Evolutionary conservation across 768 basidiomycete species (phyloP).

Genomic region (Saitozyma podzolica): DNA sequence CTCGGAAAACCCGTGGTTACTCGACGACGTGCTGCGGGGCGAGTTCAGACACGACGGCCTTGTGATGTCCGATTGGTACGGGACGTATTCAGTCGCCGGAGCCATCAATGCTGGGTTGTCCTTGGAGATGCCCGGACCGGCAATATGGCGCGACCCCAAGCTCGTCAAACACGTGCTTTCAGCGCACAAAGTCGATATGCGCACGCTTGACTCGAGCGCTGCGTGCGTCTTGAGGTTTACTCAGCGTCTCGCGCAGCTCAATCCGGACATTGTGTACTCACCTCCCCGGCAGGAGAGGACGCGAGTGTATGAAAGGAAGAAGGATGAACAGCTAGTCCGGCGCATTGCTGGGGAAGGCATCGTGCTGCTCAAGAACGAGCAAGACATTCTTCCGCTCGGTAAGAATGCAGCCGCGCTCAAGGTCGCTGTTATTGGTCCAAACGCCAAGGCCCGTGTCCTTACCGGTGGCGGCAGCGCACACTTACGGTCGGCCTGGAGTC

Average conservation of each 20-base stretch:
- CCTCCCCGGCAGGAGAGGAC: slow-evolving; percentile 19
- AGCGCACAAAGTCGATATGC: slow-evolving; percentile 56
- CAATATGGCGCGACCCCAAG: slow-evolving; percentile 14
- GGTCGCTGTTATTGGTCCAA: slow-evolving; percentile 69
- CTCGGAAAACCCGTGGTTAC: slow-evolving; percentile 64
- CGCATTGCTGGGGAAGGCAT: slow-evolving; percentile 64
- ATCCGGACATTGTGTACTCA: slow-evolving; percentile 66
- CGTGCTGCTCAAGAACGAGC: slow-evolving; percentile 67
- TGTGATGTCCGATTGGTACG: slow-evolving; percentile 83
- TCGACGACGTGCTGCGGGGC: slow-evolving; percentile 62
- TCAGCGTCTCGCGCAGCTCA: slow-evolving; percentile 65
- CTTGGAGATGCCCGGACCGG: slow-evolving; percentile 58
- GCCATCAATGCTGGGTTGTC: slow-evolving; percentile 74
- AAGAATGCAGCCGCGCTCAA: slow-evolving; percentile 35
- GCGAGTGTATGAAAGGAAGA: slow-evolving; percentile 33
- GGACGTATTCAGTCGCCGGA: slow-evolving; percentile 66
- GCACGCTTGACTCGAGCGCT: slow-evolving; percentile 56
- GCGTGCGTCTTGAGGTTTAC: slow-evolving; percentile 65
- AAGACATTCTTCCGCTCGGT: slow-evolving; percentile 58
- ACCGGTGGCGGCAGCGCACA: slow-evolving; percentile 70
- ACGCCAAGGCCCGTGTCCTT: slow-evolving; percentile 53
- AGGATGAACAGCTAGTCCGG: slow-evolving; percentile 63
- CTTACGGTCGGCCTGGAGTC: slow-evolving; percentile 67
- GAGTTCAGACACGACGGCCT: slow-evolving; percentile 73
- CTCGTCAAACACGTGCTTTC: slow-evolving; percentile 13